Base-by-base conservation (phyloP, 2,329 filamentous ascomycete genomes). In the Ascomycota sp. region DNA sequence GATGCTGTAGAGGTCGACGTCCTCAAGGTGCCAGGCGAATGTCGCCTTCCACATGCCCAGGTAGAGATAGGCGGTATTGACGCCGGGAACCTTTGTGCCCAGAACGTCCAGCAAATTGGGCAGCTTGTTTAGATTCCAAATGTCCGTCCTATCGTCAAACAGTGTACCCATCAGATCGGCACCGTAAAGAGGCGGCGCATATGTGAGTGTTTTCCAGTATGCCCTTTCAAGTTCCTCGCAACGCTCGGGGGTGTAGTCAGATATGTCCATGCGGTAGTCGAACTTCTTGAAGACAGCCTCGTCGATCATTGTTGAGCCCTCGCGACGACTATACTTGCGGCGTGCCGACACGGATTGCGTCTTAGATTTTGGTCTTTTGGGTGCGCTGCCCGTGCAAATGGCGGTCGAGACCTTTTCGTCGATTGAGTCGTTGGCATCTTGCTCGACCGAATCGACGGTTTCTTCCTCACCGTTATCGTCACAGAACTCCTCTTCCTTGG, bases 41-140 rank as follows among this genome's bases (percentile, higher is more conserved):
- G 89, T 95, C 9, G 89, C 86, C 53, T 95, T 95, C 89, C 89
- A 98, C 89, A 98, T 98, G 26, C 89, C 89, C 35, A 98, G 64
- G 47, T 98, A 98, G 2, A 98, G 68, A 46, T 98, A 98, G 2
- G 89, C 86, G 2, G 86, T 98, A 46, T 98, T 98, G 46, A 98
- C 91, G 40, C 89, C 89, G 3, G 89, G 91, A 7, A 98, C 82
- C 42, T 94, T 93, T 32, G 83, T 86, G 6, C 89, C 89, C 2
- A 98, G 63, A 4, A 94, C 81, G 51, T 98, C 89, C 24, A 98
- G 65, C 32, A 98, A 57, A 41, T 95, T 98, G 9, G 82, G 81
- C 20, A 98, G 64, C 47, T 92, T 91, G 42, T 91, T 89, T 27
- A 98, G 70, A 42, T 98, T 98, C 89, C 89, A 98, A 21, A 61